Base-by-base conservation (phyloP, 2,329 filamentous ascomycete species). In the Fonsecaea pedrosoi region DNA sequence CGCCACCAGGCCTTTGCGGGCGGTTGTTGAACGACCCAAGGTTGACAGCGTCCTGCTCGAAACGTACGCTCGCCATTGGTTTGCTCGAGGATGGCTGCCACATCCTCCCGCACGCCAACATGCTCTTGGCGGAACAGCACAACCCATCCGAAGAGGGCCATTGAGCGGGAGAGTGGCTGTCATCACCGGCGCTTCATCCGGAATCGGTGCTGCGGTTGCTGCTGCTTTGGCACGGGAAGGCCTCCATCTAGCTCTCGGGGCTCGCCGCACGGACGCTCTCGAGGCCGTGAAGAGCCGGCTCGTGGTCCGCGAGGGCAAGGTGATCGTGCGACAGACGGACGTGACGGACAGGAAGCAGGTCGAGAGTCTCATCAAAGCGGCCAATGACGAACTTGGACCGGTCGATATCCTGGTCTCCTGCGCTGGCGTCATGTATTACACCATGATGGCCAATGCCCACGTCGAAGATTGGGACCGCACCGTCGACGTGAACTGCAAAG, bases 381-480 rank as follows among this genome's bases (percentile, higher is more conserved):
- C 90, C 0, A 81, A 81, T 32, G 82, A 85, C 54, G 81, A 88
- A 71, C 87, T 94, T 0, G 91, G 91, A 0, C 86, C 89, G 0
- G 82, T 94, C 54, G 91, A 94, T 75, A 91, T 94, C 60, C 84
- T 94, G n/a, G 87, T 94, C 58, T 88, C 88, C 48, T 92, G 90
- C 74, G 92, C 91, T 0, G 91, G 91, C 40, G 91, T 94, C 75
- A 94, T 94, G 91, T 94, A 94, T 81, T 94, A 89, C 79, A 94
- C 91, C 62, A 89, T 94, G 88, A 94, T 94, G 91, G 87, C 89
- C 64, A 94, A 93, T 75, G 85, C 82, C 15, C 85, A 90, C 70
- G 86, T 82, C 0, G 89, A 91, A 4, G 89, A 94, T 73, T 94
- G 91, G 91, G 88, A 93, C 70, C 89, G 86, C 65, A 94, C 91